A percentile compares a stretch with the other conserved stretches of the same genome.
Evolutionary conservation across 2,329 filamentous ascomycete species (phyloP).

Genomic region (Ciborinia camelliae): DNA sequence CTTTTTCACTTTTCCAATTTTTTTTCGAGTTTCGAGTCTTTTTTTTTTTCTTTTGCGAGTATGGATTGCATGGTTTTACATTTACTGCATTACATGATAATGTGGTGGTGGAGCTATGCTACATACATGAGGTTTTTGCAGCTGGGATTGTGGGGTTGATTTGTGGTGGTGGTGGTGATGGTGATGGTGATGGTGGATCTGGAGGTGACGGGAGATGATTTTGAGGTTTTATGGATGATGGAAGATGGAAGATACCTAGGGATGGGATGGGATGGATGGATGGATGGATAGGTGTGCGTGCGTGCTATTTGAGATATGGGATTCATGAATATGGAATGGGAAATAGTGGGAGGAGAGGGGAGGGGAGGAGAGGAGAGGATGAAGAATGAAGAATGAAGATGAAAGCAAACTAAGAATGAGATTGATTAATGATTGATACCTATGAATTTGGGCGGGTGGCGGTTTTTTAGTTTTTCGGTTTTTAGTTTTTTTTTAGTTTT

Average conservation of each 20-base stretch:
- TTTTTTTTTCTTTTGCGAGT: neutral
- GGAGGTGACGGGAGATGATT: neutral
- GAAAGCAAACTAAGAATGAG: neutral
- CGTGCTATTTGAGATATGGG: neutral
- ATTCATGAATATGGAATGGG: too few species aligned
- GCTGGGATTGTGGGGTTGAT: neutral
- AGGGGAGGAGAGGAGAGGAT: neutral
- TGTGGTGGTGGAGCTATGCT: neutral
- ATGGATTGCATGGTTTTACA: too few species aligned
- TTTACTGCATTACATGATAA: neutral
- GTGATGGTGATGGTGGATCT: neutral
- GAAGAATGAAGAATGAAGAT: neutral
- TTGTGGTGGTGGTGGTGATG: neutral
- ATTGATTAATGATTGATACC: slow-evolving; percentile 14
- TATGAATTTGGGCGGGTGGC: slow-evolving; percentile 9
- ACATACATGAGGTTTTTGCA: neutral
- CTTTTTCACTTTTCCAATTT: neutral
- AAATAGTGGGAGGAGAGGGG: neutral
- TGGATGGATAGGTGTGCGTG: too few species aligned
- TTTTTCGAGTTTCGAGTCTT: neutral
- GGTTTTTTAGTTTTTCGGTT: neutral
- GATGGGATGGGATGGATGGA: neutral
- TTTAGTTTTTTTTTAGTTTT: neutral
- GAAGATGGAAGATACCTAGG: neutral
- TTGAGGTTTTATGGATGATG: neutral